Evolutionary conservation across 768 basidiomycete genomes (phyloP).

Genomic region (Lactarius pseudohatsudake): DNA sequence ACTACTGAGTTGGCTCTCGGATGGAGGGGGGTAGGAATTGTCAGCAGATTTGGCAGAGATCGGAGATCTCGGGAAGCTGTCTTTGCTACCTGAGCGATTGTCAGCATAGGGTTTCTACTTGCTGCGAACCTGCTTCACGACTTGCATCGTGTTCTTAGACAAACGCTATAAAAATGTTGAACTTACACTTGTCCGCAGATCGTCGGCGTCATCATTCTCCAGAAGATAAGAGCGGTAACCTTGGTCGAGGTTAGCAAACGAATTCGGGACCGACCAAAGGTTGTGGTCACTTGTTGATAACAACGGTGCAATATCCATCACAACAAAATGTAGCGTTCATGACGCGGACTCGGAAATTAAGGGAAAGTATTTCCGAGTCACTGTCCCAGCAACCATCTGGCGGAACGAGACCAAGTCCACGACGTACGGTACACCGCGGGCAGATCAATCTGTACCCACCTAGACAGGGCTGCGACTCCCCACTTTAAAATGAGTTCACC

Average conservation of each 20-base stretch:
- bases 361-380: neutral
- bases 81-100: too few relatives aligned
- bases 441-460: neutral
- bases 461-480: neutral
- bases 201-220: neutral
- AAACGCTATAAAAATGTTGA: too few relatives aligned
- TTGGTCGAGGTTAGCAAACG: slow-evolving; percentile 93
- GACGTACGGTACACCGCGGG: slow-evolving; percentile 83
- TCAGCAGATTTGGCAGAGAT: slow-evolving; percentile 82
- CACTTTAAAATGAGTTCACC: slow-evolving; percentile 42
- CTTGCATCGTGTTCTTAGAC: neutral
- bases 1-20: neutral
- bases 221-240: slow-evolving; percentile 43
- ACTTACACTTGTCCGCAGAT: too few relatives aligned
- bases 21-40: slow-evolving; percentile 47
- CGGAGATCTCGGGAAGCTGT: too few relatives aligned
- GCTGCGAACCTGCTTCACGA: too few relatives aligned
- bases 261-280: slow-evolving; percentile 91
- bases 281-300: slow-evolving; percentile 90
- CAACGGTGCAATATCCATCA: slow-evolving; percentile 83
- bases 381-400: slow-evolving; percentile 64
- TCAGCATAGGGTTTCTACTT: too few relatives aligned
- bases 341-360: neutral
- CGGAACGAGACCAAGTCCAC: slow-evolving; percentile 95
- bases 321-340: neutral